phyloP scores from a whole-genome alignment of 805 yeast species.

The Yamadazyma olivae region DNA sequence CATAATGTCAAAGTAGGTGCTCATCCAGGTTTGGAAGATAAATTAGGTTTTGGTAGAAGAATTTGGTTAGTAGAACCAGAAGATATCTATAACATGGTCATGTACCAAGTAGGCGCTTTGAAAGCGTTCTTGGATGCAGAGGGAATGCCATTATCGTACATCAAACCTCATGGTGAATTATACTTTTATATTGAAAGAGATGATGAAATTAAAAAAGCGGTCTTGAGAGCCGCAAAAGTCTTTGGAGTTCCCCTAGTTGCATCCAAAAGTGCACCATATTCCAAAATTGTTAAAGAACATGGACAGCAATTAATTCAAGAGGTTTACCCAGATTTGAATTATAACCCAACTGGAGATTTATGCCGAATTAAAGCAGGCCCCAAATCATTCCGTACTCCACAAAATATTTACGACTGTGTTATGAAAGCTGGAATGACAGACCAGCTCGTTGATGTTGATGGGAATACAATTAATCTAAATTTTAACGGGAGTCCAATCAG shows the following conservation, averaged over 20 bases:
- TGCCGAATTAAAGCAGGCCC: slow-evolving; percentile 21
- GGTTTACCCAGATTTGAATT: slow-evolving; percentile 32
- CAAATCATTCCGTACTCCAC: slow-evolving; percentile 26
- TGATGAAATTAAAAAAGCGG: slow-evolving; percentile 33
- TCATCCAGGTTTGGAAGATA: slow-evolving; percentile 40
- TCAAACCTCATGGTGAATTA: slow-evolving; percentile 39
- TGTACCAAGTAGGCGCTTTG: slow-evolving; percentile 39
- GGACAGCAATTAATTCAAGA: slow-evolving; percentile 36
- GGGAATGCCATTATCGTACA: slow-evolving; percentile 27
- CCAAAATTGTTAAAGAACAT: slow-evolving; percentile 22
- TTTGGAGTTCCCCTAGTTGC: slow-evolving; percentile 35
- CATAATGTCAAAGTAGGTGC: slow-evolving; percentile 34
- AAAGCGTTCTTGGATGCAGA: slow-evolving; percentile 34
- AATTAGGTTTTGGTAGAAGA: slow-evolving; percentile 39
- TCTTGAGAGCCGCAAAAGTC: slow-evolving; percentile 30
- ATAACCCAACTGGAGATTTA: slow-evolving; percentile 26
- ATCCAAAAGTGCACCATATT: slow-evolving; percentile 29
- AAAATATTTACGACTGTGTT: slow-evolving; percentile 24
- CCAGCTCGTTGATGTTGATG: slow-evolving; percentile 19
- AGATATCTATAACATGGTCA: slow-evolving; percentile 30
- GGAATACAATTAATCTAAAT: slow-evolving; percentile 20
- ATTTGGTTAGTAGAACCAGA: slow-evolving; percentile 31
- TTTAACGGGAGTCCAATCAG: slow-evolving; percentile 25
- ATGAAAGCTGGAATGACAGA: slow-evolving; percentile 21
- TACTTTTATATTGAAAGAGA: slow-evolving; percentile 34